A percentile compares a stretch with the other conserved stretches of the same genome.
These are phyloP conservation scores for Nemania diffusa DNA, from an alignment of 2,329 filamentous ascomycete genomes.

Conservation along the genomic window DNA sequence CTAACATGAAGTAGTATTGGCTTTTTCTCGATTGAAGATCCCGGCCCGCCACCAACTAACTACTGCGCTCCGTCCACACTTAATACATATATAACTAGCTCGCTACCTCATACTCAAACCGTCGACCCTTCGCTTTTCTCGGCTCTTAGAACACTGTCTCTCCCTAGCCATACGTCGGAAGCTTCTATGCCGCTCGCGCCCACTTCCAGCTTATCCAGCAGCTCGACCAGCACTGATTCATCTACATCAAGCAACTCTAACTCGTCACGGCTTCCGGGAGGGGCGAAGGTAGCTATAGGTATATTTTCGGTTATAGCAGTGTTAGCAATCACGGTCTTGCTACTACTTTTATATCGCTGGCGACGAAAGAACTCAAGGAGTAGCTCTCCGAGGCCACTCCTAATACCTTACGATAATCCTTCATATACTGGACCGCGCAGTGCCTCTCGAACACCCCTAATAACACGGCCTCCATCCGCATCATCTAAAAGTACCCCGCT, in stretches of 20 bases:
- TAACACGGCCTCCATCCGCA: constrained; percentile 52
- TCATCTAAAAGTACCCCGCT: constrained; percentile 47
- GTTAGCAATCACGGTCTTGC: constrained; percentile 51
- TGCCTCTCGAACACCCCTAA: constrained; percentile 56
- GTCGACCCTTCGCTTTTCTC: neutral
- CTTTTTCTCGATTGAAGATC: constrained; percentile 44
- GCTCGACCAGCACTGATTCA: constrained; percentile 12
- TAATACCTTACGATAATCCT: constrained; percentile 42
- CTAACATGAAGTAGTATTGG: constrained; percentile 42
- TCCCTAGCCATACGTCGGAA: constrained; percentile 12
- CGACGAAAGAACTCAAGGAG: constrained; percentile 44
- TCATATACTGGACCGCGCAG: constrained; percentile 43
- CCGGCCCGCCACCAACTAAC: constrained; percentile 33
- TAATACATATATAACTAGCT: constrained; percentile 6
- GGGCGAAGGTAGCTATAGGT: constrained; percentile 58
- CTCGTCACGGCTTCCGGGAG: constrained; percentile 50
- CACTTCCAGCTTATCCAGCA: constrained; percentile 12
- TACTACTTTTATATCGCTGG: constrained; percentile 52
- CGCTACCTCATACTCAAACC: constrained; percentile 3
- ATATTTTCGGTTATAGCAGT: constrained; percentile 55
- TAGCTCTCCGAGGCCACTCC: constrained; percentile 19
- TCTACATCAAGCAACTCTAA: constrained; percentile 23
- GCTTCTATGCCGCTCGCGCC: neutral
- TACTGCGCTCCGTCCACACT: constrained; percentile 28
- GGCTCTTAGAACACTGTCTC: neutral